Conservation (phyloP, 768 basidiomycete species). For the Boletus sp. region DNA sequence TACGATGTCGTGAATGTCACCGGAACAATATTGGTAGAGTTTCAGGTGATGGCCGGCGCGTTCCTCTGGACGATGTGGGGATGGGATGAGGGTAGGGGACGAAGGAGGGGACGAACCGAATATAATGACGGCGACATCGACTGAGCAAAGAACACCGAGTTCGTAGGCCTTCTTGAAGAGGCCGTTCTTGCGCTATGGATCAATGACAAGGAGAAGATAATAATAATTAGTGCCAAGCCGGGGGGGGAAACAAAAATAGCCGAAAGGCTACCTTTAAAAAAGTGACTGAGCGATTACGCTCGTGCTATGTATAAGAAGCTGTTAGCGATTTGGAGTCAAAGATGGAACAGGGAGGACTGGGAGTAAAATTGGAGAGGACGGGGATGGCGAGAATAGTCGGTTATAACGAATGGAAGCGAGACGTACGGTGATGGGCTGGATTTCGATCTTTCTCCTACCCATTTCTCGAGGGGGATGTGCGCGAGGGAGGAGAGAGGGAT, state of each 20-base stretch:
- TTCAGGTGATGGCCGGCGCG: constrained; percentile 76
- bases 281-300: constrained; percentile 87
- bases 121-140: constrained; percentile 85
- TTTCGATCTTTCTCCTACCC: constrained; percentile 81
- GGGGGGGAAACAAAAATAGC: constrained; percentile 55
- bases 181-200: constrained; percentile 74
- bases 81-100: neutral
- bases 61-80: constrained; percentile 50
- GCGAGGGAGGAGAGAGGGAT: constrained; percentile 1
- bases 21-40: constrained; percentile 78
- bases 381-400: constrained; percentile 22
- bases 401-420: constrained; percentile 7
- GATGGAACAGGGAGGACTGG: constrained; percentile 25
- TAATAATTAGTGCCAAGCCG: constrained; percentile 40
- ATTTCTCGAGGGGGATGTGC: constrained; percentile 32
- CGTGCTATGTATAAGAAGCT: constrained; percentile 64
- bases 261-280: constrained; percentile 75
- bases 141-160: constrained; percentile 85
- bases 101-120: constrained; percentile 52
- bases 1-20: constrained; percentile 66
- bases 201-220: constrained; percentile 17
- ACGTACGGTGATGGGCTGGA: constrained; percentile 75
- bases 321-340: constrained; percentile 33
- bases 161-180: constrained; percentile 92
- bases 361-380: constrained; percentile 31